phyloP scores from a whole-genome alignment of 768 basidiomycete genomes.

The Russula emetica region DNA sequence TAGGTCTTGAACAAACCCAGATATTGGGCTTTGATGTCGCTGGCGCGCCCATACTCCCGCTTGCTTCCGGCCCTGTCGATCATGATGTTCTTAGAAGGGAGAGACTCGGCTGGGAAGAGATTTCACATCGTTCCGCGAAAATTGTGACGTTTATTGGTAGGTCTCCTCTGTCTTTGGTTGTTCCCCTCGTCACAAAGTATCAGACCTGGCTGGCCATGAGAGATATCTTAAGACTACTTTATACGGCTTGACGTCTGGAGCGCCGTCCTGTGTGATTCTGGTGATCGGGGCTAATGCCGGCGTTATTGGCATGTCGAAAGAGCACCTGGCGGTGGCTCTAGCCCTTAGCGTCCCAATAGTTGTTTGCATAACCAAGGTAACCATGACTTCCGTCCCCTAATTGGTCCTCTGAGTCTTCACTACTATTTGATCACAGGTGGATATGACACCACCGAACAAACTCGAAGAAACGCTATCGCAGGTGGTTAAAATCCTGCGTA shows the following conservation, averaged over 20 bases:
- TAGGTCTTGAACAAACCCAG: conserved; percentile 37
- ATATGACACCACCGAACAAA: conserved; percentile 94
- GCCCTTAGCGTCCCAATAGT: conserved; percentile 91
- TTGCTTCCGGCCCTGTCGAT: conserved; percentile 51
- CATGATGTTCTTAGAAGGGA: conserved; percentile 68
- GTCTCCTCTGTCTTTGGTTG: neutral
- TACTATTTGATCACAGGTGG: conserved; percentile 51
- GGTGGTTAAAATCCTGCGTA: conserved; percentile 85
- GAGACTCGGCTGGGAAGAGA: conserved; percentile 94
- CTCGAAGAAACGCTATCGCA: conserved; percentile 90
- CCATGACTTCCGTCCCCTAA: neutral
- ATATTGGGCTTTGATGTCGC: conserved; percentile 82
- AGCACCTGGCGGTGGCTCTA: conserved; percentile 91
- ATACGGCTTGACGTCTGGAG: conserved; percentile 91
- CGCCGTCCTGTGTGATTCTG: conserved; percentile 86
- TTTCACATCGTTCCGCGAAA: conserved; percentile 82
- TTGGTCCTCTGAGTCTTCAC: neutral
- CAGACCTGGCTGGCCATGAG: conserved; percentile 95
- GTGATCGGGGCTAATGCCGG: conserved; percentile 96
- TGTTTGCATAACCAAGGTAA: conserved; percentile 90
- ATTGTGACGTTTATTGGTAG: conserved; percentile 89
- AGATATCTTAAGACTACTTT: conserved; percentile 89
- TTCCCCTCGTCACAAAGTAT: neutral
- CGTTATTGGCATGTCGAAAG: conserved; percentile 88
- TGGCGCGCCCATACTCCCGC: conserved; percentile 76